phyloP scores from a whole-genome alignment of 306 rosid genomes.

The Vigna nakashimae region DNA sequence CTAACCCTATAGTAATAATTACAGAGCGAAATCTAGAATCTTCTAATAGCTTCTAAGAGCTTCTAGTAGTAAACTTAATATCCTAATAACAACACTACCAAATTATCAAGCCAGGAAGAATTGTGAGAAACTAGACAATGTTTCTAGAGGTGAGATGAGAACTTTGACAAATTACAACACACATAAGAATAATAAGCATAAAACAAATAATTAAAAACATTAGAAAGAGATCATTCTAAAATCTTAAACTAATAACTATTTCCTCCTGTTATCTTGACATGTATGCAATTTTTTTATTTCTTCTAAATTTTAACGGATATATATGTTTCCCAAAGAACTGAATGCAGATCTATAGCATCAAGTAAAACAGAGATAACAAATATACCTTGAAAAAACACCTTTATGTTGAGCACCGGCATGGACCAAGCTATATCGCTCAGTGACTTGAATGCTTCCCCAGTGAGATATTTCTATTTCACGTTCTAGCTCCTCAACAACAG shows the following conservation, averaged over 20 bases:
- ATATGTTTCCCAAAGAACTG: constrained; percentile 21
- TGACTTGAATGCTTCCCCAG: constrained; percentile 92
- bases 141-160: constrained; percentile 11
- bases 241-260: constrained; percentile 20
- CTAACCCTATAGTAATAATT: no score
- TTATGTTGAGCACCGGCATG: constrained; percentile 95
- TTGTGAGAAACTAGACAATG: neutral
- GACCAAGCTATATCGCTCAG: constrained; percentile 77
- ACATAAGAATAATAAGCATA: constrained; percentile 10
- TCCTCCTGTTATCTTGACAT: constrained; percentile 27
- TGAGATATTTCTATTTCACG: constrained; percentile 99
- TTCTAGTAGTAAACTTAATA: no score
- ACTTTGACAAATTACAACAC: constrained; percentile 3
- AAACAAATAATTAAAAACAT: neutral
- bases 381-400: constrained; percentile 92
- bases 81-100: neutral
- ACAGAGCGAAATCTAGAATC: no score
- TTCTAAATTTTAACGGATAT: neutral
- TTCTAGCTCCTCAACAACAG: constrained; percentile 94
- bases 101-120: constrained; percentile 34
- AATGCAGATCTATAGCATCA: constrained; percentile 14
- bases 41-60: no score
- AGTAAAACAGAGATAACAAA: constrained; percentile 25
- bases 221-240: constrained; percentile 9
- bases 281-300: neutral